Conservation (phyloP, 805 yeast species). For the Brettanomyces bruxellensis region DNA sequence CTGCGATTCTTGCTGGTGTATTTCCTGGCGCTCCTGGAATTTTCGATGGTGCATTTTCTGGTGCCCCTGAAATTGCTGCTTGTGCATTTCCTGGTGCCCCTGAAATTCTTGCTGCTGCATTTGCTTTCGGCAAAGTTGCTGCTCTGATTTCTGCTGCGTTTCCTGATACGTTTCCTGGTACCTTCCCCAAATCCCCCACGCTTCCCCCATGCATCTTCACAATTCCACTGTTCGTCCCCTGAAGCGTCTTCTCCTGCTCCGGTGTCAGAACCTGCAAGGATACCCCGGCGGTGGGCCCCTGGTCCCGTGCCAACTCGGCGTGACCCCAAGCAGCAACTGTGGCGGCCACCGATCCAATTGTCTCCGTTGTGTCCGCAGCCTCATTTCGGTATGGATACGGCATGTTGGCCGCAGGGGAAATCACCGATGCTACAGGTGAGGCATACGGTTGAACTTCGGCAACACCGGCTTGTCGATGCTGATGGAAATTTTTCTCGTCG, state of each 20-base stretch:
- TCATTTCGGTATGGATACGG: too few species aligned
- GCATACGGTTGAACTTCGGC: too few species aligned
- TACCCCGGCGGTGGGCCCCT: not conserved
- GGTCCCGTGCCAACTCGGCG: not conserved
- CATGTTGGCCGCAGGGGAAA: too few species aligned
- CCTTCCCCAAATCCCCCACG: not conserved
- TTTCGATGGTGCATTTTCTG: not conserved
- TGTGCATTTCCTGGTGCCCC: not conserved
- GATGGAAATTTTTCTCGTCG: too few species aligned
- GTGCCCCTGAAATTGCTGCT: not conserved
- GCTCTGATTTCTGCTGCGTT: too few species aligned
- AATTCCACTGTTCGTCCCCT: not conserved
- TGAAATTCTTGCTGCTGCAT: not conserved
- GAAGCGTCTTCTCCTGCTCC: not conserved
- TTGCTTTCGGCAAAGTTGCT: too few species aligned
- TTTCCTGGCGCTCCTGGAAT: too few species aligned
- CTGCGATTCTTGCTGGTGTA: not conserved
- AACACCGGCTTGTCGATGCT: too few species aligned
- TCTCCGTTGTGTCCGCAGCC: not conserved
- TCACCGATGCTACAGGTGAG: too few species aligned
- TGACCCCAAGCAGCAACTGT: not conserved
- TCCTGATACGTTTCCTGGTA: too few species aligned
- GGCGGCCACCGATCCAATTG: not conserved
- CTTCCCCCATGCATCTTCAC: not conserved
- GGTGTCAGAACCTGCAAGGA: not conserved